phyloP scores from a whole-genome alignment of 2,329 filamentous ascomycete genomes.

The Botrytis aclada region DNA sequence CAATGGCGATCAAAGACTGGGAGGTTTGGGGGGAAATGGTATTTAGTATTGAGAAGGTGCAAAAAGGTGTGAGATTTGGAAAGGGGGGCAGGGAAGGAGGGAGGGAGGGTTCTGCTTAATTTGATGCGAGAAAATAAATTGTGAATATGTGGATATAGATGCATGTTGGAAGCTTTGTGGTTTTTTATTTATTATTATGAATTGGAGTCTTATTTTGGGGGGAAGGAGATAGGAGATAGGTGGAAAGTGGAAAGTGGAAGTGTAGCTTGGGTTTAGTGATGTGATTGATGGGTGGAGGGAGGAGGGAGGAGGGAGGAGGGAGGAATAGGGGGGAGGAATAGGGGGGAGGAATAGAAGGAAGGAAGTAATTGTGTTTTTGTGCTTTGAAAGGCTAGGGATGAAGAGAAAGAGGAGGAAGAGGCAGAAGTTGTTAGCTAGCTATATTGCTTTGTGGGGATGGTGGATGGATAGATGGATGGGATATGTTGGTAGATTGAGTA shows the following conservation, averaged over 20 bases:
- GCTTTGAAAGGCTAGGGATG: too few relatives aligned
- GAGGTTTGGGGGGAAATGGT: not conserved
- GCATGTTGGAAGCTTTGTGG: not conserved
- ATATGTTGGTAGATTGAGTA: too few relatives aligned
- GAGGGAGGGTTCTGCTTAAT: not conserved
- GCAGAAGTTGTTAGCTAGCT: too few relatives aligned
- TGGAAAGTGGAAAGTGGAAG: not conserved
- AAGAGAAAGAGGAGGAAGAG: too few relatives aligned
- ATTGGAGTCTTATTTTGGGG: not conserved
- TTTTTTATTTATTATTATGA: not conserved
- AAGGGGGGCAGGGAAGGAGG: not conserved
- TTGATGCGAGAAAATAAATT: not conserved
- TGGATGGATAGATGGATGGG: too few relatives aligned
- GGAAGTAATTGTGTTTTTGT: too few relatives aligned
- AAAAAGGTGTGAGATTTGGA: not conserved
- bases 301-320: too few relatives aligned
- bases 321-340: too few relatives aligned
- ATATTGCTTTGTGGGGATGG: too few relatives aligned
- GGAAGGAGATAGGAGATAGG: too few relatives aligned
- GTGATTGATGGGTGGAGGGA: accelerated
- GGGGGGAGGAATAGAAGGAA: too few relatives aligned
- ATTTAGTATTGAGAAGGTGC: not conserved
- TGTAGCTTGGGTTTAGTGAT: accelerated
- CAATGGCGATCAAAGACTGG: not conserved
- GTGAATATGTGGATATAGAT: not conserved